Percentiles rank a stretch among this genome's conserved stretches.
Evolutionary conservation across 495 filamentous ascomycete species (phyloP).

Genomic region (Lasiosphaeriaceae sp.): DNA sequence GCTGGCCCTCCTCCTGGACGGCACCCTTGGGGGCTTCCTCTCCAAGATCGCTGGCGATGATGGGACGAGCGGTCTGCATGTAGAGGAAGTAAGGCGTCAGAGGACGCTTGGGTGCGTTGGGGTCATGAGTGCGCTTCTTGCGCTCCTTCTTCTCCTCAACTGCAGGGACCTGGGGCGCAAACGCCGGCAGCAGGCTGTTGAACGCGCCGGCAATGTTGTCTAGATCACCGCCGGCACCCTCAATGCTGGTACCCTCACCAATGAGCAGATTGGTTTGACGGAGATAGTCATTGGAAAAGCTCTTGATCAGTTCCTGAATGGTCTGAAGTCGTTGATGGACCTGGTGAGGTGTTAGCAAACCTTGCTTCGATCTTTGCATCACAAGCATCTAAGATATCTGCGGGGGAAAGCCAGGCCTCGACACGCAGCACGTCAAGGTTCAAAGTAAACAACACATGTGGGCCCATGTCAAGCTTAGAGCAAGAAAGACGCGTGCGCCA

Average conservation of each 20-base stretch:
- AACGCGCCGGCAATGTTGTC: conserved; percentile 48
- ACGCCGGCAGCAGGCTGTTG: conserved; percentile 24
- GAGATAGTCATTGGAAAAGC: conserved; percentile 73
- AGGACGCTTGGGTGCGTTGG: conserved; percentile 90
- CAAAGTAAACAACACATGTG: too few species aligned
- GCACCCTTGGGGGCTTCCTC: conserved; percentile 67
- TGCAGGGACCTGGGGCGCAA: conserved; percentile 34
- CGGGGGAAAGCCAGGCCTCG: too few species aligned
- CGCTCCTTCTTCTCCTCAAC: conserved; percentile 73
- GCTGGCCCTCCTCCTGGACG: conserved; percentile 75
- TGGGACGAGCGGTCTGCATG: conserved; percentile 74
- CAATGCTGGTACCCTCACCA: conserved; percentile 52
- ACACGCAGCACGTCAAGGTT: too few species aligned
- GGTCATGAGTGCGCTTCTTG: conserved; percentile 84
- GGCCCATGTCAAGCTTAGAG: too few species aligned
- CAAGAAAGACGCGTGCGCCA: too few species aligned
- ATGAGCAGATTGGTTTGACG: conserved; percentile 78
- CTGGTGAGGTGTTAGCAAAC: conserved; percentile 42
- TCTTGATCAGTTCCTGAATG: conserved; percentile 67
- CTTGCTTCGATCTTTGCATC: background rate
- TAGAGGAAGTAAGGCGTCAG: conserved; percentile 93
- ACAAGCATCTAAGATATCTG: too few species aligned
- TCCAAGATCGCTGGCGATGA: conserved; percentile 74
- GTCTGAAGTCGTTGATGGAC: conserved; percentile 69
- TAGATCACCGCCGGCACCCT: conserved; percentile 40